phyloP scores from a whole-genome alignment of 2,329 filamentous ascomycete species.

The Xylaria sp. region DNA sequence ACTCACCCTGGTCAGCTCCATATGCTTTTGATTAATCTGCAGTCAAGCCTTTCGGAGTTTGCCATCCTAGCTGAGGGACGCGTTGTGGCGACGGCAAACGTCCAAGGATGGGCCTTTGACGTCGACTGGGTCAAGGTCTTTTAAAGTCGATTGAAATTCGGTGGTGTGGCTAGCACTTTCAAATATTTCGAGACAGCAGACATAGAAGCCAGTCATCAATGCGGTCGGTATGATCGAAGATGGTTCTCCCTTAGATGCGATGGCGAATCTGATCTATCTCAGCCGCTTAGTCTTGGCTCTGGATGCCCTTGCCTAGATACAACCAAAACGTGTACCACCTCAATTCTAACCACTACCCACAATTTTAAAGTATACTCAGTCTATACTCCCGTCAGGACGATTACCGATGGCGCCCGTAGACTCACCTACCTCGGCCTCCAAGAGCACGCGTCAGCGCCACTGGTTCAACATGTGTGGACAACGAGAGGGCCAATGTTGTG shows the following conservation, averaged over 20 bases:
- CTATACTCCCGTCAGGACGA: neutral
- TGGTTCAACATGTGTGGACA: constrained; percentile 6
- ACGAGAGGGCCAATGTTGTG: neutral
- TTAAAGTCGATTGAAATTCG: neutral
- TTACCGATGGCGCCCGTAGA: neutral
- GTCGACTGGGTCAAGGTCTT: neutral
- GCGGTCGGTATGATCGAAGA: neutral
- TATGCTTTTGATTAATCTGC: neutral
- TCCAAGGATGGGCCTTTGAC: constrained; percentile 8
- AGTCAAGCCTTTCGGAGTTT: constrained; percentile 12
- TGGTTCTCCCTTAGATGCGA: neutral
- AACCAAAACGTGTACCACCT: neutral
- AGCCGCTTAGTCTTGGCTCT: neutral
- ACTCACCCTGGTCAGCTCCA: neutral
- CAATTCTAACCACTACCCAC: neutral
- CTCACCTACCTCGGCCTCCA: neutral
- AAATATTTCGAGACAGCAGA: neutral
- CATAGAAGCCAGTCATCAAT: neutral
- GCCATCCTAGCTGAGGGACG: constrained; percentile 18
- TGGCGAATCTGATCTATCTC: neutral
- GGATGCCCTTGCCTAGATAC: neutral
- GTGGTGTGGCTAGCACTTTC: constrained; percentile 4
- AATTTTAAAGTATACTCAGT: neutral
- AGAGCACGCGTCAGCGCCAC: constrained; percentile 17
- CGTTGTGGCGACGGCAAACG: constrained; percentile 18